Conservation (phyloP, 371 early-diverging fungal species). For the Cokeromyces recurvatus region DNA sequence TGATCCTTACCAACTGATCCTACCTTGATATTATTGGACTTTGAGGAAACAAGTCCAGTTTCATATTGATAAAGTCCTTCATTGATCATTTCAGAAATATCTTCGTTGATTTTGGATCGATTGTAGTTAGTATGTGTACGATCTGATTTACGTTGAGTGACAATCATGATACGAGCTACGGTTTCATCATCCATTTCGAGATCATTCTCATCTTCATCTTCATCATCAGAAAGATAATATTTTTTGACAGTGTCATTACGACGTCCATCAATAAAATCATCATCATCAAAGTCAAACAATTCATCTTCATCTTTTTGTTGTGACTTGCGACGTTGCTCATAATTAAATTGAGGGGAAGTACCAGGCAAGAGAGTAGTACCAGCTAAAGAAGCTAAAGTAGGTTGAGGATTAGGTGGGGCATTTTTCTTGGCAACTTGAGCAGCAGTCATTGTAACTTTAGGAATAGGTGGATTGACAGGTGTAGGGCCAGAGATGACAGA, state of each 20-base stretch:
- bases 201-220: constrained; percentile 62
- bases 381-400: constrained; percentile 41
- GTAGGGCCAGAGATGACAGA: constrained; percentile 17
- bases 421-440: constrained; percentile 27
- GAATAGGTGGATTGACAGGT: constrained; percentile 12
- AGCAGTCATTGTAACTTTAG: constrained; percentile 19
- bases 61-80: constrained; percentile 93
- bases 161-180: constrained; percentile 85
- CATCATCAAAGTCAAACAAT: constrained; percentile 70
- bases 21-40: constrained; percentile 52
- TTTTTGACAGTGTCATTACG: constrained; percentile 58
- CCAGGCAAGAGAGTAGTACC: constrained; percentile 24
- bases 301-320: constrained; percentile 58
- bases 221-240: constrained; percentile 63
- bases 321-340: constrained; percentile 24
- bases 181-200: constrained; percentile 83
- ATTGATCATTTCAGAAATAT: constrained; percentile 90
- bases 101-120: constrained; percentile 81
- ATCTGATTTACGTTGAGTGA: constrained; percentile 81
- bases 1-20: constrained; percentile 64
- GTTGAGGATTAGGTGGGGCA: constrained; percentile 19
- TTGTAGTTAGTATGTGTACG: constrained; percentile 70
- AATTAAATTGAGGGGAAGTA: constrained; percentile 17
- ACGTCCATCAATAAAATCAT: constrained; percentile 59
- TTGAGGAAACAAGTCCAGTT: constrained; percentile 51